phyloP scores from a whole-genome alignment of 1,284 basidiomycete species.

The Cryptococcus sp. region DNA sequence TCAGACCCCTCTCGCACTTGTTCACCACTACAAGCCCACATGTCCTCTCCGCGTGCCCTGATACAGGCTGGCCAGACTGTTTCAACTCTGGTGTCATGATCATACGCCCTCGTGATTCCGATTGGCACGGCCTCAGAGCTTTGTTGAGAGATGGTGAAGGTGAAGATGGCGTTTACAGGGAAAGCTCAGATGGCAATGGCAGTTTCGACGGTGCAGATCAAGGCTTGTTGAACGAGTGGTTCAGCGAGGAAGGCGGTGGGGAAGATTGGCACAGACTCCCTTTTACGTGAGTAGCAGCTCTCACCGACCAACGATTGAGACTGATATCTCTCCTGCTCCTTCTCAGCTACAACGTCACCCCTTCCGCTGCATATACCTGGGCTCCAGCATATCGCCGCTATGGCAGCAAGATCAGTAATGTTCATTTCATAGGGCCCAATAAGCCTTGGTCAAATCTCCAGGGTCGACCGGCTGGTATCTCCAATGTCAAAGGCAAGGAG shows the following conservation, averaged over 20 bases:
- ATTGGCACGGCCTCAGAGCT: slow-evolving; percentile 72
- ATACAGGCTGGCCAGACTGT: slow-evolving; percentile 98
- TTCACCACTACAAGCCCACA: slow-evolving; percentile 61
- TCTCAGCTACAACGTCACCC: slow-evolving; percentile 84
- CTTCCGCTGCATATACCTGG: slow-evolving; percentile 97
- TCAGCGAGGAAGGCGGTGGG: slow-evolving; percentile 61
- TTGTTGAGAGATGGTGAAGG: slow-evolving; percentile 53
- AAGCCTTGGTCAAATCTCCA: slow-evolving; percentile 86
- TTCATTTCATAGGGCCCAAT: slow-evolving; percentile 91
- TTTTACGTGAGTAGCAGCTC: slow-evolving; percentile 61
- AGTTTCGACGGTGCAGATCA: slow-evolving; percentile 98
- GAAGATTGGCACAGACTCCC: slow-evolving; percentile 85
- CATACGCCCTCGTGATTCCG: slow-evolving; percentile 73
- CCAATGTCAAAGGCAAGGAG: slow-evolving; percentile 36
- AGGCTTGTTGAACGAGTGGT: slow-evolving; percentile 91
- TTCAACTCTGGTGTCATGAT: slow-evolving; percentile 98
- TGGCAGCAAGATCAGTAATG: slow-evolving; percentile 79
- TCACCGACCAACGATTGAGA: too few species aligned
- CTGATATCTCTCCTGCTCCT: neutral
- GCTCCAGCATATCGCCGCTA: slow-evolving; percentile 93
- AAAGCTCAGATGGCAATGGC: slow-evolving; percentile 58
- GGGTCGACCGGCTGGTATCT: slow-evolving; percentile 61
- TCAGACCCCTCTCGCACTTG: slow-evolving; percentile 83
- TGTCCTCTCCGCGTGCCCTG: slow-evolving; percentile 76
- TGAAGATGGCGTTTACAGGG: slow-evolving; percentile 56